Conservation (phyloP, 2,329 filamentous ascomycete species). For the Coleophoma eucalyptorum region DNA sequence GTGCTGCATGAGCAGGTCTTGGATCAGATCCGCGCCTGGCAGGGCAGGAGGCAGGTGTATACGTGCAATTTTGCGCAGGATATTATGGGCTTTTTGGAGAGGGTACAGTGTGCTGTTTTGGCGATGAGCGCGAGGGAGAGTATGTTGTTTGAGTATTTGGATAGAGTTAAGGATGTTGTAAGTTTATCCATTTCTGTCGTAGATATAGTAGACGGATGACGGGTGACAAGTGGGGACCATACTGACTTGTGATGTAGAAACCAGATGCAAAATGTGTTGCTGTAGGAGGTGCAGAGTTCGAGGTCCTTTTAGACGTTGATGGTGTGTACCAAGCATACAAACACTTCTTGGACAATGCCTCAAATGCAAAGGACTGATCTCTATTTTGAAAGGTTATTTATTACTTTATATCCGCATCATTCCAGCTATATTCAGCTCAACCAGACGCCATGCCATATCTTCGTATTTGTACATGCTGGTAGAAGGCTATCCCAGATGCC, state of each 20-base stretch:
- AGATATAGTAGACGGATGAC: no score
- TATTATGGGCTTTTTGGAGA: not conserved
- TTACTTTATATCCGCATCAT: no score
- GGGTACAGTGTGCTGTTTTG: not conserved
- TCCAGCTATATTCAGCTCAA: no score
- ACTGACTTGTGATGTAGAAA: not conserved
- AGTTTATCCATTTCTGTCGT: not conserved
- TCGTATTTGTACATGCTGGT: no score
- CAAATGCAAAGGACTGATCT: no score
- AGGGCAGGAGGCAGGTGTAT: not conserved
- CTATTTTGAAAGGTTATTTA: no score
- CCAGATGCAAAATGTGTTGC: not conserved
- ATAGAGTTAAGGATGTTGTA: not conserved
- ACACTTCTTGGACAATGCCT: not conserved
- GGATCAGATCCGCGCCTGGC: not conserved
- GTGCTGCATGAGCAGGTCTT: not conserved
- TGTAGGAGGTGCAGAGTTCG: not conserved
- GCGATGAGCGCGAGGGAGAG: not conserved
- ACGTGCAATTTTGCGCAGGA: not conserved
- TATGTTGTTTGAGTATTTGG: not conserved
- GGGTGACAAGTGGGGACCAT: no score
- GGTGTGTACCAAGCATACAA: not conserved
- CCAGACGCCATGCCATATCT: no score
- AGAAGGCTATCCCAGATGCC: no score
- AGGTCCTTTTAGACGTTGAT: not conserved